Conservation (phyloP, 305 asterid species). For the Fraxinus baroniana region DNA sequence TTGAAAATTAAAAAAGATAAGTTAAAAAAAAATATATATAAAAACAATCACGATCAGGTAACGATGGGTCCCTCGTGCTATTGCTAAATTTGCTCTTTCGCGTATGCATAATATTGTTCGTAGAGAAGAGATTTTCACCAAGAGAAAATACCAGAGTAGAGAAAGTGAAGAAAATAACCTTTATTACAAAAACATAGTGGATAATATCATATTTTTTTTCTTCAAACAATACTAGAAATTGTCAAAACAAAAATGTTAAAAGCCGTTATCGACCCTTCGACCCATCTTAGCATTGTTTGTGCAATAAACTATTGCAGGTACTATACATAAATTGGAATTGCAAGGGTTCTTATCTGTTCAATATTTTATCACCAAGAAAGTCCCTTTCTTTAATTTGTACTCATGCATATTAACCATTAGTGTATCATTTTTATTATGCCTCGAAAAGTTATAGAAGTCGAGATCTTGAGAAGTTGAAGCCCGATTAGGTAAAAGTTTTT, state of each 20-base stretch:
- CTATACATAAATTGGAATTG: not conserved
- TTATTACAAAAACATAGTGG: no score
- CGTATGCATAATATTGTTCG: not conserved
- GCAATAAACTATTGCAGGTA: not conserved
- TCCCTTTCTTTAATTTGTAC: not conserved
- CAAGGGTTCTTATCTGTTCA: not conserved
- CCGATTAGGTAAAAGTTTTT: conserved; percentile 18
- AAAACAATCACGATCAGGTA: not conserved
- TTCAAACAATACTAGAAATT: not conserved
- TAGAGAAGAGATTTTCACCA: not conserved
- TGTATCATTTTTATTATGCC: not conserved
- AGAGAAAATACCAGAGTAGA: no score
- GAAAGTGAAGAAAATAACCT: not conserved
- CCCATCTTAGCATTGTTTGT: not conserved
- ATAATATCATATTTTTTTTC: not conserved
- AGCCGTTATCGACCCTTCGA: not conserved
- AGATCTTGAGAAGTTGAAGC: not conserved
- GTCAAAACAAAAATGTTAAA: not conserved
- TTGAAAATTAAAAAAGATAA: no score
- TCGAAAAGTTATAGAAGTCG: not conserved
- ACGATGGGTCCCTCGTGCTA: not conserved
- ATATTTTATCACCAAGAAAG: not conserved
- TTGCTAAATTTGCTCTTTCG: not conserved
- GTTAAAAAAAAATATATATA: no score
- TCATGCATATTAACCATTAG: not conserved